Conservation (phyloP, 352 stramenopile species). For the Nothophytophthora sp. region DNA sequence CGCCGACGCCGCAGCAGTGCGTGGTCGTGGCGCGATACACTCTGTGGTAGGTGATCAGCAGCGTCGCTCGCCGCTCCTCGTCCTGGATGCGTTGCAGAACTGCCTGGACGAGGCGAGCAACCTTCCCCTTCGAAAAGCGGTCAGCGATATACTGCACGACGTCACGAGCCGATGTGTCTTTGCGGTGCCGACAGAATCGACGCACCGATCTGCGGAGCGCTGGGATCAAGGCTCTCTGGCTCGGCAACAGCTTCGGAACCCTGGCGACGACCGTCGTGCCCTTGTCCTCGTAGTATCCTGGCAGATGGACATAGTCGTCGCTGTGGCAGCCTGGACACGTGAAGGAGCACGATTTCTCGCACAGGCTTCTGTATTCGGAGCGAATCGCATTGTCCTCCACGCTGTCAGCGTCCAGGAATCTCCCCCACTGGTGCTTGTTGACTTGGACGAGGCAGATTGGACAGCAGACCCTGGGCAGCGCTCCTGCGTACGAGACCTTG, state of each 20-base stretch:
- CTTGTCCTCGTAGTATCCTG: slow-evolving; percentile 7
- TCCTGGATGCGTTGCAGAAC: slow-evolving; percentile 34
- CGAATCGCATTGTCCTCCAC: not conserved
- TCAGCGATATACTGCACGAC: slow-evolving; percentile 14
- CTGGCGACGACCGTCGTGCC: not conserved
- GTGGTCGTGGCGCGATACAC: slow-evolving; percentile 30
- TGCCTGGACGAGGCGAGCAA: slow-evolving; percentile 14
- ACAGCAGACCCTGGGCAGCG: slow-evolving; percentile 43
- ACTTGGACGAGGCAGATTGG: slow-evolving; percentile 35
- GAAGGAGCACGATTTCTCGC: slow-evolving; percentile 27
- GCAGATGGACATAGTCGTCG: slow-evolving; percentile 28
- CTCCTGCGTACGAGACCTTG: slow-evolving; percentile 31
- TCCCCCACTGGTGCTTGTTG: slow-evolving; percentile 27
- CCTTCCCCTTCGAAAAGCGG: slow-evolving; percentile 9
- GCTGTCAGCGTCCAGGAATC: slow-evolving; percentile 3
- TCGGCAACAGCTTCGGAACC: slow-evolving; percentile 9
- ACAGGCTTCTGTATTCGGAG: slow-evolving; percentile 10
- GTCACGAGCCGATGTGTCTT: slow-evolving; percentile 12
- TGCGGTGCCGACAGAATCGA: slow-evolving; percentile 17
- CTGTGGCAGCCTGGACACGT: slow-evolving; percentile 30
- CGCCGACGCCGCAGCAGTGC: slow-evolving; percentile 27
- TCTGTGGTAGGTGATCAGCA: slow-evolving; percentile 37
- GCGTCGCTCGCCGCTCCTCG: slow-evolving; percentile 41
- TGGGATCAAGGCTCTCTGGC: slow-evolving; percentile 7
- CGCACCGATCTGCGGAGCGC: slow-evolving; percentile 15